A percentile compares a stretch with the other conserved stretches of the same genome.
Conservation (phyloP, 805 yeast genomes). For the Teunomyces panamensis region DNA sequence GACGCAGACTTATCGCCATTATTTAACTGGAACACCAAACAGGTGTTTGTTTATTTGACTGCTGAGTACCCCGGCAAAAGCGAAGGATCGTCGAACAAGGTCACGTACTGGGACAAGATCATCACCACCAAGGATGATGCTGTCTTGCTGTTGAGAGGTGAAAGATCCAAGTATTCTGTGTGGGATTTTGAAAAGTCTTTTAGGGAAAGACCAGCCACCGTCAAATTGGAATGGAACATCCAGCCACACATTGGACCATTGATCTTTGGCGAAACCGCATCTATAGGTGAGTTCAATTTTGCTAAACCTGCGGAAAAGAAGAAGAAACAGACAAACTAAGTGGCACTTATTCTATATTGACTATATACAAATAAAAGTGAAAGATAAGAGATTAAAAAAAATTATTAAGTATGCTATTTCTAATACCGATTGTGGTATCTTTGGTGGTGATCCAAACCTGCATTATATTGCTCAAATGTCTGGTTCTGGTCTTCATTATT, state of each 20-base stretch:
- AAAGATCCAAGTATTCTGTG: slow-evolving; percentile 72
- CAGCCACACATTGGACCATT: slow-evolving; percentile 90
- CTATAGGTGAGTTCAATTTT: slow-evolving; percentile 28
- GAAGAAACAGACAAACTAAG: slow-evolving; percentile 2
- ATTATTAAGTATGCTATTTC: not conserved
- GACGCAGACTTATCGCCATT: slow-evolving; percentile 70
- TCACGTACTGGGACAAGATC: slow-evolving; percentile 90
- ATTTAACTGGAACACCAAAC: slow-evolving; percentile 97
- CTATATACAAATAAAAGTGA: not conserved
- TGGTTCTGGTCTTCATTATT: not conserved
- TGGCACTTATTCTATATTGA: not conserved
- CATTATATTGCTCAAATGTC: slow-evolving; percentile 1
- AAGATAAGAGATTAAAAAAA: not conserved
- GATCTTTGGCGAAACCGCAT: slow-evolving; percentile 55
- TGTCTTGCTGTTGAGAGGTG: slow-evolving; percentile 45
- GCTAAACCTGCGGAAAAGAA: slow-evolving; percentile 19
- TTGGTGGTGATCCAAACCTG: slow-evolving; percentile 2
- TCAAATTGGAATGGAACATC: slow-evolving; percentile 82
- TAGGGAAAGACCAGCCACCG: slow-evolving; percentile 59
- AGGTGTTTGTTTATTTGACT: slow-evolving; percentile 85
- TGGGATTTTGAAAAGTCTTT: slow-evolving; percentile 77
- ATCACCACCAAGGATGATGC: slow-evolving; percentile 61
- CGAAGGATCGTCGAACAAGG: slow-evolving; percentile 51
- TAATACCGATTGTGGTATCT: slow-evolving; percentile 1
- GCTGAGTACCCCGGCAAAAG: slow-evolving; percentile 69